These are phyloP conservation scores for Melastoma malabathricum DNA, from an alignment of 345 rosid genomes.

Conservation along the genomic window DNA sequence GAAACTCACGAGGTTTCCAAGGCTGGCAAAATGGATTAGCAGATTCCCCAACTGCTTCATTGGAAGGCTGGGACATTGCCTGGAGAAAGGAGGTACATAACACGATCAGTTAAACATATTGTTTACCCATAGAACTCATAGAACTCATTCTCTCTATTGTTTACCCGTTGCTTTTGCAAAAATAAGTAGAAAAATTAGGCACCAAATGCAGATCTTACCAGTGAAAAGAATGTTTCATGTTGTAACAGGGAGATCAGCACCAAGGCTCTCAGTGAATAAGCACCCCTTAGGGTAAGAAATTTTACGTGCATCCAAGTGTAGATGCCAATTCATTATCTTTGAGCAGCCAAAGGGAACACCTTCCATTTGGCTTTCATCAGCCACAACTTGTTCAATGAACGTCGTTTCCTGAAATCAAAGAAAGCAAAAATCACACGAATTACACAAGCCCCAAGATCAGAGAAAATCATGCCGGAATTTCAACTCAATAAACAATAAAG, in stretches of 20 bases:
- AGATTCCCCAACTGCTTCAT: too few relatives aligned
- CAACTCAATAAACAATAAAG: too few relatives aligned
- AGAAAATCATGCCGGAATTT: too few relatives aligned
- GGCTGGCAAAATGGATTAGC: too few relatives aligned
- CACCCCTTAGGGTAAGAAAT: constrained; percentile 66
- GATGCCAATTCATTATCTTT: constrained; percentile 82
- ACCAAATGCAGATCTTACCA: background rate
- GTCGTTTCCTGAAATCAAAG: constrained; percentile 54
- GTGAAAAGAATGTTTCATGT: constrained; percentile 10
- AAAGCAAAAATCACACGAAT: background rate
- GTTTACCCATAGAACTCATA: too few relatives aligned
- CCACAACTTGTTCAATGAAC: constrained; percentile 80
- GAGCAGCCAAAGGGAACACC: constrained; percentile 61
- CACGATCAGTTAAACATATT: too few relatives aligned
- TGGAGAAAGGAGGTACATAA: too few relatives aligned
- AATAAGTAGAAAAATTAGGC: background rate
- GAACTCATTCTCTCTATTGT: too few relatives aligned
- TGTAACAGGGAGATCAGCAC: constrained; percentile 29
- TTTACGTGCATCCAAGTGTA: constrained; percentile 48
- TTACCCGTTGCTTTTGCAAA: background rate
- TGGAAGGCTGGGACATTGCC: too few relatives aligned
- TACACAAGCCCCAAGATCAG: too few relatives aligned
- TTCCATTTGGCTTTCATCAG: constrained; percentile 93
- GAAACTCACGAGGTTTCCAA: too few relatives aligned
- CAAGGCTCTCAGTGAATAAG: constrained; percentile 55